Percentiles rank a stretch among this genome's conserved stretches.
These are phyloP conservation scores for Ricinus communis DNA, from an alignment of 345 rosid genomes.

Conservation along the genomic window DNA sequence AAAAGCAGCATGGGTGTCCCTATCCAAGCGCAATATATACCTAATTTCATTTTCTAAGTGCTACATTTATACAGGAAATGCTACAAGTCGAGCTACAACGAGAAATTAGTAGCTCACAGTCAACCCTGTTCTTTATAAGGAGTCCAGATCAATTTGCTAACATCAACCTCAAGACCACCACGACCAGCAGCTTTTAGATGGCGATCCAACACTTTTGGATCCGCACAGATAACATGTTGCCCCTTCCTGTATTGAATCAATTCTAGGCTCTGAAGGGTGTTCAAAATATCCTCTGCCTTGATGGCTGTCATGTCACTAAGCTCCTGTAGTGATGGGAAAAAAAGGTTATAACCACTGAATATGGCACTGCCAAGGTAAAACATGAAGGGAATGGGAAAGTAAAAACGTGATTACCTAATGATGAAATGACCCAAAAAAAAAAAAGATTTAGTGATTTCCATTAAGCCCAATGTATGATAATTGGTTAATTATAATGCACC, in stretches of 20 bases:
- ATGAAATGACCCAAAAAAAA: neutral
- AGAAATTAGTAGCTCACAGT: constrained; percentile 3
- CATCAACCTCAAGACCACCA: constrained; percentile 97
- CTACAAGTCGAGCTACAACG: neutral
- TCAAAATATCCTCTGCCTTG: constrained; percentile 89
- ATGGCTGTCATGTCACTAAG: constrained; percentile 99
- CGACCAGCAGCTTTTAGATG: constrained; percentile 98
- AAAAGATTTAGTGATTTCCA: no score
- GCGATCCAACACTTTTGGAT: constrained; percentile 94
- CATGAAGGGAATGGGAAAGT: neutral
- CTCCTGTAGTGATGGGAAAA: constrained; percentile 51
- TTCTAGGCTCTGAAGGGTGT: constrained; percentile 93
- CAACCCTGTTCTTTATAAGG: constrained; percentile 93
- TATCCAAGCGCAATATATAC: neutral
- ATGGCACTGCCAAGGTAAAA: neutral
- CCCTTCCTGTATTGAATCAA: constrained; percentile 98
- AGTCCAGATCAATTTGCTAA: constrained; percentile 95
- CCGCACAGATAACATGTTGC: constrained; percentile 97
- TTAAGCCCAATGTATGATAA: neutral
- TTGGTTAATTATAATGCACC: neutral
- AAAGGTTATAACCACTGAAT: neutral
- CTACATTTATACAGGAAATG: constrained; percentile 24
- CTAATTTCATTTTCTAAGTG: constrained; percentile 15
- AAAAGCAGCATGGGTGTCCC: neutral
- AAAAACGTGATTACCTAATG: no score